Percentiles rank a stretch among this genome's conserved stretches.
These are phyloP conservation scores for Alternaria sp. DNA, from an alignment of 2,329 filamentous ascomycete genomes.

Conservation along the genomic window DNA sequence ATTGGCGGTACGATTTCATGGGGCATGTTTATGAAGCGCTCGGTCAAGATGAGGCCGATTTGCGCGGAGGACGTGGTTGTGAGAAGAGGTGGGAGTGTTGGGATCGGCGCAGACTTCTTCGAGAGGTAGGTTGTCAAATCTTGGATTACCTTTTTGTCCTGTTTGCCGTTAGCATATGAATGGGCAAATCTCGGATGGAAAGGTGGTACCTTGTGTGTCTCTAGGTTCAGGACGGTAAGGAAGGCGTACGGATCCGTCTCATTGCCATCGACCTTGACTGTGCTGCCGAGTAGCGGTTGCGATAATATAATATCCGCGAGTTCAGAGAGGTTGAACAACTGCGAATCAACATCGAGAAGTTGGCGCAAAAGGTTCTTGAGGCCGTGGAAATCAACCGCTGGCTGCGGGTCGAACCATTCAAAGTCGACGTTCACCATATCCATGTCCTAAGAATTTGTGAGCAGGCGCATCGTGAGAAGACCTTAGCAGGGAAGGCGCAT, in stretches of 20 bases:
- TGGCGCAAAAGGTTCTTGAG: slow-evolving; percentile 90
- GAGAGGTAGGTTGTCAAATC: slow-evolving; percentile 76
- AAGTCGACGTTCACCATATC: slow-evolving; percentile 96
- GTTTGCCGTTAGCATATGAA: slow-evolving; percentile 3
- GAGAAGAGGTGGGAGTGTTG: slow-evolving; percentile 54
- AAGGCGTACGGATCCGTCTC: slow-evolving; percentile 93
- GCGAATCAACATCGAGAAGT: slow-evolving; percentile 87
- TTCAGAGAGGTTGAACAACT: slow-evolving; percentile 85
- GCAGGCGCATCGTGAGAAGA: slow-evolving; percentile 13
- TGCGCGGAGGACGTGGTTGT: slow-evolving; percentile 55
- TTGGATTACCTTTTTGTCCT: slow-evolving; percentile 76
- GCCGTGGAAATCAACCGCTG: slow-evolving; percentile 92
- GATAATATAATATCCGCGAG: slow-evolving; percentile 86
- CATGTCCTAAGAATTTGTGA: slow-evolving; percentile 70
- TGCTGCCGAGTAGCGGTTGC: slow-evolving; percentile 88
- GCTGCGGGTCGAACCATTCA: slow-evolving; percentile 97
- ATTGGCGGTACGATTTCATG: slow-evolving; percentile 89
- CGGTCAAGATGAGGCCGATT: slow-evolving; percentile 87
- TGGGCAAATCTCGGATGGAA: too few species aligned
- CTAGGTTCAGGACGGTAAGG: slow-evolving; percentile 84
- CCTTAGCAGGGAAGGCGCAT: slow-evolving; percentile 17
- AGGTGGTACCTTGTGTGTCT: slow-evolving; percentile 69
- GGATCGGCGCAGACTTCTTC: slow-evolving; percentile 62
- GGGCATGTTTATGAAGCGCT: slow-evolving; percentile 97
- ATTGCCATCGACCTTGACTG: slow-evolving; percentile 96